Evolutionary conservation across 179 eudicot species (phyloP).

Genomic region (Carnegiea gigantea): DNA sequence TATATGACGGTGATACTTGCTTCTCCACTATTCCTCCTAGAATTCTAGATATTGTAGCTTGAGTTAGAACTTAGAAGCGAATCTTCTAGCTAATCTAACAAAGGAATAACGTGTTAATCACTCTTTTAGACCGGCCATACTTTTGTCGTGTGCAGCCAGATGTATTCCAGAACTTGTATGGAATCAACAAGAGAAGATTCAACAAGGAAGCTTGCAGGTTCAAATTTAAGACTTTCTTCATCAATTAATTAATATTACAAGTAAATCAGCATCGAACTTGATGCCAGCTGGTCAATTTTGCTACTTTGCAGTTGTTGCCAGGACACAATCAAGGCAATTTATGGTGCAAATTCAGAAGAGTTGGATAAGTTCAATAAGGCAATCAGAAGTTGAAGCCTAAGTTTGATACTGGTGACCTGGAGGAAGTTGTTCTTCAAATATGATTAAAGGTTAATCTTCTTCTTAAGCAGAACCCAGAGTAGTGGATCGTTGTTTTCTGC

Average conservation of each 20-base stretch:
- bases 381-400: conserved; percentile 38
- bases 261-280: background rate
- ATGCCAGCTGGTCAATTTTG: conserved; percentile 4
- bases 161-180: conserved; percentile 62
- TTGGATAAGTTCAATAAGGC: conserved; percentile 58
- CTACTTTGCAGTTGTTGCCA: conserved; percentile 59
- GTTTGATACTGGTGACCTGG: background rate
- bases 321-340: conserved; percentile 70
- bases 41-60: background rate
- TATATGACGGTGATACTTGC: conserved; percentile 62
- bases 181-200: conserved; percentile 67
- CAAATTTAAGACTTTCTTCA: background rate
- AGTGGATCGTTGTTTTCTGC: background rate
- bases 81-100: background rate
- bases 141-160: conserved; percentile 87
- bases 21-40: background rate
- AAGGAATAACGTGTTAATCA: background rate
- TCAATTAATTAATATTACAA: background rate
- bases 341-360: conserved; percentile 63
- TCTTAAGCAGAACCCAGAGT: background rate
- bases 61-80: background rate
- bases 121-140: conserved; percentile 75
- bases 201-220: conserved; percentile 96
- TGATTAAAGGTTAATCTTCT: background rate
- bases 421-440: background rate